phyloP scores from a whole-genome alignment of 148 eudicot species.

The Tetragonia tetragonoides region DNA sequence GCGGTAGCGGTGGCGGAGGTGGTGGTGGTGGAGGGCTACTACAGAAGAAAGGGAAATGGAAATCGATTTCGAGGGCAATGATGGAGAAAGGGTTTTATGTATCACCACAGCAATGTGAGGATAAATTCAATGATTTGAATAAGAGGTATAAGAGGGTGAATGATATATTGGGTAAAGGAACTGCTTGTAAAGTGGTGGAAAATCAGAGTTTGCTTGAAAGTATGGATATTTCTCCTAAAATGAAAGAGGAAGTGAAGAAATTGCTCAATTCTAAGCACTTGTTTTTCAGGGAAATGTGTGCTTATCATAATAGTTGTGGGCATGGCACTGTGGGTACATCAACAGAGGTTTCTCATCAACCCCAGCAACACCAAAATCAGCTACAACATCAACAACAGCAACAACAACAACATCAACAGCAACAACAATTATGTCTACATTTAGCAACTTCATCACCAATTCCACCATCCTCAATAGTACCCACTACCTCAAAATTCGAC shows the following conservation, averaged over 20 bases:
- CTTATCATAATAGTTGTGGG: conserved; percentile 80
- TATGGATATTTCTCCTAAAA: conserved; percentile 66
- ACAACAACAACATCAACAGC: conserved; percentile 6
- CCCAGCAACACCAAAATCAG: background rate
- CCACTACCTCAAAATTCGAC: background rate
- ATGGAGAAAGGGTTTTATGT: conserved; percentile 88
- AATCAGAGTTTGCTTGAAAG: conserved; percentile 71
- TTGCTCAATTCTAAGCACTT: conserved; percentile 89
- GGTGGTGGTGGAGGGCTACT: conserved; percentile 36
- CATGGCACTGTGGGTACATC: conserved; percentile 29
- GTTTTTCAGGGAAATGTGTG: conserved; percentile 95
- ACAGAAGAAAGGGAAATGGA: conserved; percentile 98
- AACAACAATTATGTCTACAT: conserved; percentile 43
- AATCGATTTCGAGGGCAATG: conserved; percentile 89
- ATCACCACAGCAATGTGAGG: conserved; percentile 97
- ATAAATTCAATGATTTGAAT: conserved; percentile 89
- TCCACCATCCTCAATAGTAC: conserved; percentile 9
- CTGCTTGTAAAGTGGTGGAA: conserved; percentile 82
- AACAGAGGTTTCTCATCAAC: background rate
- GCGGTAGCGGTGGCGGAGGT: conserved; percentile 12
- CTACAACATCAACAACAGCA: conserved; percentile 26
- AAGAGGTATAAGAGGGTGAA: conserved; percentile 95
- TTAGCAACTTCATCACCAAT: conserved; percentile 17
- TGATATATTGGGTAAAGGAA: conserved; percentile 81
- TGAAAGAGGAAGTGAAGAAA: conserved; percentile 80